Conservation (phyloP, 2,329 filamentous ascomycete species). For the Aureobasidium sp. region DNA sequence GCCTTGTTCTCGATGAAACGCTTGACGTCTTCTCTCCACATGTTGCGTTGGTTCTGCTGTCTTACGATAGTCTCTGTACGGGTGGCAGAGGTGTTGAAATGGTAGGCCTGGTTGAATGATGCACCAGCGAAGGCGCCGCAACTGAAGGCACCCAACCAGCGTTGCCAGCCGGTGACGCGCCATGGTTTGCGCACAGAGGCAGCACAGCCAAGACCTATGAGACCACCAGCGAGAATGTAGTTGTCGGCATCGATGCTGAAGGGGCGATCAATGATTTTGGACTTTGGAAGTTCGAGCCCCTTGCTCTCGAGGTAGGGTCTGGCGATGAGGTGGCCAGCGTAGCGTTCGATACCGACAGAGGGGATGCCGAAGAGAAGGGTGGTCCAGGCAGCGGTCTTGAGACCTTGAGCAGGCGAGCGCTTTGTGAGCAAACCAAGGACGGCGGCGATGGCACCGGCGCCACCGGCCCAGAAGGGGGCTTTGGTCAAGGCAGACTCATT, state of each 20-base stretch:
- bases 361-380: neutral
- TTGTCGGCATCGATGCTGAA: constrained; percentile 14
- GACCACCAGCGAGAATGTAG: constrained; percentile 9
- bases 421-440: neutral
- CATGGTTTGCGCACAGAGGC: constrained; percentile 7
- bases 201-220: constrained; percentile 4
- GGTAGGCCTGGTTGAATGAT: neutral
- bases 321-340: constrained; percentile 1
- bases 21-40: constrained; percentile 6
- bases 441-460: constrained; percentile 1
- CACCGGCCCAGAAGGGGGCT: constrained; percentile 10
- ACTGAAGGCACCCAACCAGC: constrained; percentile 11
- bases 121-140: constrained; percentile 7
- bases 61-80: neutral
- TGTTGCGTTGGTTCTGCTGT: neutral
- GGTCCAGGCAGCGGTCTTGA: constrained; percentile 8
- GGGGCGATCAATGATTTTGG: constrained; percentile 12
- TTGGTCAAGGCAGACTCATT: neutral
- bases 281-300: constrained; percentile 9
- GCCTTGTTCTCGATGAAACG: neutral
- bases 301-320: constrained; percentile 13
- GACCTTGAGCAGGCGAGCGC: constrained; percentile 1
- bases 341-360: neutral
- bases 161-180: constrained; percentile 9
- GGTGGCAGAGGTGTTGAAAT: neutral